A percentile compares a stretch with the other conserved stretches of the same genome.
Conservation (phyloP, 176 grass and related monocot species). For the bread wheat (Triticum aestivum) region IWGSC_CS_RefSeq_v2.1 NC_057812.1:206744438-206744937, state of each 20-base stretch:
- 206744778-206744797: background rate
- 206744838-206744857: conserved; percentile 61
- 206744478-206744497: no score
- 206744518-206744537: no score
- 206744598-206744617: no score
- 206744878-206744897: conserved; percentile 64
- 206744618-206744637: no score
- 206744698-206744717: conserved; percentile 61
- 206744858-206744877: conserved; percentile 46
- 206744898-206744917: conserved; percentile 59
- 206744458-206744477: no score
- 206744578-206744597: no score
- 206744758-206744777: no score
- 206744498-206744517: no score
- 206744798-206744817: conserved; percentile 36
- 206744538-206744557: no score
- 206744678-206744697: conserved; percentile 71
- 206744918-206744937: conserved; percentile 40
- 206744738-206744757: no score
- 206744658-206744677: conserved; percentile 58
- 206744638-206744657: conserved; percentile 34
- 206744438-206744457: conserved; percentile 1
- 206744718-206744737: background rate
- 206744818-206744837: conserved; percentile 29
- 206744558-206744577: no score